These are phyloP conservation scores for Lizanozyma gosingica DNA, from an alignment of 1,139 yeast genomes.

Conservation along the genomic window DNA sequence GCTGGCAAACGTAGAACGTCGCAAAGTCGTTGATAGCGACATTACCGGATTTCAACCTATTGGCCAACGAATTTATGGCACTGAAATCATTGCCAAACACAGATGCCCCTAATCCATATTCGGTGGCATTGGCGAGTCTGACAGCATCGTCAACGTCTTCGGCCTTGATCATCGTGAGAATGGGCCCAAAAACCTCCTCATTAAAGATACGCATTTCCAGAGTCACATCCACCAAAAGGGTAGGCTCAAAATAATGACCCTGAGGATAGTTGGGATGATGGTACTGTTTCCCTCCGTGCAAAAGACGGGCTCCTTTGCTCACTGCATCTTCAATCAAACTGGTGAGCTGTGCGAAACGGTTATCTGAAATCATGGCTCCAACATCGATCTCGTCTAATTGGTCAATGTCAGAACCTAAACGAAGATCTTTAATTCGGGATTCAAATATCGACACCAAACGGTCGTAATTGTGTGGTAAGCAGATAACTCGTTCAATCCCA, in stretches of 20 bases:
- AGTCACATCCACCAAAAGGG: slow-evolving; percentile 74
- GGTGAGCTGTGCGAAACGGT: slow-evolving; percentile 61
- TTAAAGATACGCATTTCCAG: slow-evolving; percentile 71
- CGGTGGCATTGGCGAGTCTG: slow-evolving; percentile 75
- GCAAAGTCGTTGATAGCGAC: slow-evolving; percentile 97
- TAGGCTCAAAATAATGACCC: slow-evolving; percentile 90
- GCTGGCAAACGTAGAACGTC: slow-evolving; percentile 86
- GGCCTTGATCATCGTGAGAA: slow-evolving; percentile 72
- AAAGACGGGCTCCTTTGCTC: slow-evolving; percentile 64
- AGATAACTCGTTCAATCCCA: slow-evolving; percentile 90
- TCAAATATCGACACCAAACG: slow-evolving; percentile 47
- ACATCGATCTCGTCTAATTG: slow-evolving; percentile 83
- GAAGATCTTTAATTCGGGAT: slow-evolving; percentile 47
- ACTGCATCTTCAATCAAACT: slow-evolving; percentile 66
- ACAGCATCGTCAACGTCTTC: slow-evolving; percentile 58
- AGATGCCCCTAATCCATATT: slow-evolving; percentile 85
- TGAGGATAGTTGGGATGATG: slow-evolving; percentile 89
- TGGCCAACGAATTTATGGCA: slow-evolving; percentile 51
- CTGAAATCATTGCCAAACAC: slow-evolving; percentile 62
- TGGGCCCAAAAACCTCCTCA: slow-evolving; percentile 91
- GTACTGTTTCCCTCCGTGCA: slow-evolving; percentile 72
- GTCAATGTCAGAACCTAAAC: slow-evolving; percentile 88
- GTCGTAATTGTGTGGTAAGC: slow-evolving; percentile 59
- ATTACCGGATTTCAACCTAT: slow-evolving; percentile 67
- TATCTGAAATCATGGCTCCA: slow-evolving; percentile 89